Percentiles rank a stretch among this genome's conserved stretches.
These are phyloP conservation scores for Pseudozyma hubeiensis DNA, from an alignment of 1,284 basidiomycete genomes.

Conservation along the genomic window DNA sequence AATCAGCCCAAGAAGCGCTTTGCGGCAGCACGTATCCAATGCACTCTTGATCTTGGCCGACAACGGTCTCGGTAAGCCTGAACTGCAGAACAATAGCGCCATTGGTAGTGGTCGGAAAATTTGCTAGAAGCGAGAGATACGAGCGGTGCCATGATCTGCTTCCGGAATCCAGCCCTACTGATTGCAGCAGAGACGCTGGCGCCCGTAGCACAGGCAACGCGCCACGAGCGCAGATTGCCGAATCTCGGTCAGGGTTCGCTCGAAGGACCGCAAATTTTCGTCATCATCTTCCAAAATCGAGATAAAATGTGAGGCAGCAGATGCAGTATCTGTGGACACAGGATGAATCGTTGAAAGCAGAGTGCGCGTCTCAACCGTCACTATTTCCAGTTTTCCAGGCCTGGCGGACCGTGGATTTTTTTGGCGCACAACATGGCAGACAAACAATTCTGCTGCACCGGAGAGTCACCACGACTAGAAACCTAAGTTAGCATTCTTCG, in stretches of 20 bases:
- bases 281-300: conserved; percentile 8
- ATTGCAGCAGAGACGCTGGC: conserved; percentile 7
- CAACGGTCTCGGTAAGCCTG: too few species aligned
- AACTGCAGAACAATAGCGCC: background rate
- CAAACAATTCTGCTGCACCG: too few species aligned
- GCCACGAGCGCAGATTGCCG: conserved; percentile 20
- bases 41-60: background rate
- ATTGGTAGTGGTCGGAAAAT: background rate
- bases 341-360: too few species aligned
- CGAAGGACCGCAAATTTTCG: conserved; percentile 4
- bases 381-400: background rate
- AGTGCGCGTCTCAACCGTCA: too few species aligned
- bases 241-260: conserved; percentile 39
- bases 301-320: conserved; percentile 4
- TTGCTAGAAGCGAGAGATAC: background rate
- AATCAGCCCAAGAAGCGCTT: background rate
- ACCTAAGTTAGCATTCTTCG: background rate
- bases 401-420: conserved; percentile 4
- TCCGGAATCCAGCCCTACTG: too few species aligned
- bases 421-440: too few species aligned
- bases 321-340: too few species aligned
- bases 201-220: conserved; percentile 11
- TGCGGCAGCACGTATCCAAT: conserved; percentile 4
- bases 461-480: too few species aligned
- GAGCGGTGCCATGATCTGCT: too few species aligned